A percentile compares a stretch with the other conserved stretches of the same genome.
phyloP scores from a whole-genome alignment of 1,139 yeast genomes.

The Taphrina flavorubra region DNA sequence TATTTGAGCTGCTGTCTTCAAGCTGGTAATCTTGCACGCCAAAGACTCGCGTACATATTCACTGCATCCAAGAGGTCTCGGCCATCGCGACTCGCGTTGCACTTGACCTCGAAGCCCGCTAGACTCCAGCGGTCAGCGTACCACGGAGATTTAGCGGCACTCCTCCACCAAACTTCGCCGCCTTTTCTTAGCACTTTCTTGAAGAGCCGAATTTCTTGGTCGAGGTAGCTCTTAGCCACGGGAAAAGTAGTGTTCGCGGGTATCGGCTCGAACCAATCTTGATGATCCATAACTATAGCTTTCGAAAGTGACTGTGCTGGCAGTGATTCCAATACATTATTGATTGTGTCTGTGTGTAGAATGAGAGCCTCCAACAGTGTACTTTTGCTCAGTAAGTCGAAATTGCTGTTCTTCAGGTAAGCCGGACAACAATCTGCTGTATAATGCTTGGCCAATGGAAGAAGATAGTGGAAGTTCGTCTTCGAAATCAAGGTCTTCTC shows the following conservation, averaged over 20 bases:
- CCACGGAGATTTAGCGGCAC: slow-evolving; percentile 79
- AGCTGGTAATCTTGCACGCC: slow-evolving; percentile 57
- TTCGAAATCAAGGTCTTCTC: slow-evolving; percentile 65
- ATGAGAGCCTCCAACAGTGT: slow-evolving; percentile 66
- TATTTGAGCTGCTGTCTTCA: neutral
- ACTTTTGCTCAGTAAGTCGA: slow-evolving; percentile 51
- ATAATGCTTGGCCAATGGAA: slow-evolving; percentile 68
- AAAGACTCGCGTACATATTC: slow-evolving; percentile 86
- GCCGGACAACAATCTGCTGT: slow-evolving; percentile 74
- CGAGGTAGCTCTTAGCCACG: slow-evolving; percentile 68
- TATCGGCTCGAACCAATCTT: slow-evolving; percentile 72
- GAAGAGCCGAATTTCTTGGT: slow-evolving; percentile 55
- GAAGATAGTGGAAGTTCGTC: slow-evolving; percentile 80
- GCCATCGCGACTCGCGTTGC: slow-evolving; percentile 53
- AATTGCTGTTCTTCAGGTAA: slow-evolving; percentile 68
- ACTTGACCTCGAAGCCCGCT: slow-evolving; percentile 64
- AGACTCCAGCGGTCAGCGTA: slow-evolving; percentile 70
- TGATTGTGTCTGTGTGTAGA: slow-evolving; percentile 77
- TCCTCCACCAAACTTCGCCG: slow-evolving; percentile 77
- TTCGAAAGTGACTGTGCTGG: slow-evolving; percentile 68
- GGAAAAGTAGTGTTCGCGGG: slow-evolving; percentile 17
- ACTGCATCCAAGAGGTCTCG: slow-evolving; percentile 60
- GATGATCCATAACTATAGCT: slow-evolving; percentile 87
- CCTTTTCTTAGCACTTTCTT: slow-evolving; percentile 66
- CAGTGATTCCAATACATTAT: slow-evolving; percentile 73